phyloP scores from a whole-genome alignment of 805 yeast genomes.

The Suhomyces sp. region DNA sequence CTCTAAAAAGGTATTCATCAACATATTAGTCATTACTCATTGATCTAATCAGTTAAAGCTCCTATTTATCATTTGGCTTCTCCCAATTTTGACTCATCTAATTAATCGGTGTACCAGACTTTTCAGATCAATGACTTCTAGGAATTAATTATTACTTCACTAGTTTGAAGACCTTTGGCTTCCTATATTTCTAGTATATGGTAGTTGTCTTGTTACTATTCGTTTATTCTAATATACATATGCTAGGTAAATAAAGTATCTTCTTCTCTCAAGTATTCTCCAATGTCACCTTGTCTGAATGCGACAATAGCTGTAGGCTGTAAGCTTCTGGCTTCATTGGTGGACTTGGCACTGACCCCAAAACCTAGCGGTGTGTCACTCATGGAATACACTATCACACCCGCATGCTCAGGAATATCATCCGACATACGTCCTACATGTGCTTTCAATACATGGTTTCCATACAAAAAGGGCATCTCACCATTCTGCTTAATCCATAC shows the following conservation, averaged over 20 bases:
- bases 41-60: too few species aligned
- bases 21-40: too few species aligned
- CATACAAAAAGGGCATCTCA: slow-evolving; percentile 97
- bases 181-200: too few species aligned
- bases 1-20: too few species aligned
- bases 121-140: too few species aligned
- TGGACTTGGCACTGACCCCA: slow-evolving; percentile 91
- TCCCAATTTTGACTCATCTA: too few species aligned
- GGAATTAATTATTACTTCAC: too few species aligned
- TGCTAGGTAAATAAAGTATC: slow-evolving; percentile 83
- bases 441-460: slow-evolving; percentile 94
- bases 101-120: too few species aligned
- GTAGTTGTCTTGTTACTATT: not conserved
- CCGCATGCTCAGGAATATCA: slow-evolving; percentile 97
- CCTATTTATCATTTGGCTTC: too few species aligned
- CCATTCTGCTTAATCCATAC: slow-evolving; percentile 97
- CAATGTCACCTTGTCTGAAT: slow-evolving; percentile 95
- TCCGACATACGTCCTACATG: slow-evolving; percentile 96
- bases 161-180: too few species aligned
- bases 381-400: slow-evolving; percentile 90
- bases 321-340: slow-evolving; percentile 79
- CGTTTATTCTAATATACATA: slow-evolving; percentile 1
- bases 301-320: slow-evolving; percentile 96
- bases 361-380: slow-evolving; percentile 90
- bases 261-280: slow-evolving; percentile 97